phyloP scores from a whole-genome alignment of 768 basidiomycete species.

The Suillus brevipes region DNA sequence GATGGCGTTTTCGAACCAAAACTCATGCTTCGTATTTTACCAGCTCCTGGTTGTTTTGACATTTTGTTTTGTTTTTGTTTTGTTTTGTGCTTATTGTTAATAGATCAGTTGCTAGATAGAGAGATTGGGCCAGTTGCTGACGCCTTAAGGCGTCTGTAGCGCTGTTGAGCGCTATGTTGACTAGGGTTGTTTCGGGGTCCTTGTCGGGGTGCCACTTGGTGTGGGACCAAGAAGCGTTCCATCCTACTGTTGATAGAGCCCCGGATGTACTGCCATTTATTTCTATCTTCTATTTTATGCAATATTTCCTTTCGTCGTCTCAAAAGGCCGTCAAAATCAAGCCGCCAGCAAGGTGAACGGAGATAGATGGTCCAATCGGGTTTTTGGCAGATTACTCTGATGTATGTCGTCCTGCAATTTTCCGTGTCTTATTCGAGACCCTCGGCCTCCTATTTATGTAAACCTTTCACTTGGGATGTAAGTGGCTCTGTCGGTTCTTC shows the following conservation, averaged over 20 bases:
- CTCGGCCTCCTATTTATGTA: neutral
- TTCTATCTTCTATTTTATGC: neutral
- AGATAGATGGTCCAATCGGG: neutral
- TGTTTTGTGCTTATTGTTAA: fast-evolving
- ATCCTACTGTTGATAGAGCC: neutral
- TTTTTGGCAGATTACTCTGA: neutral
- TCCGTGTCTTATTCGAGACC: neutral
- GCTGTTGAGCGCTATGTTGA: neutral
- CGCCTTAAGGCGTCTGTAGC: too few species aligned
- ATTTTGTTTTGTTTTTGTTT: too few species aligned
- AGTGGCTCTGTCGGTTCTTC: neutral
- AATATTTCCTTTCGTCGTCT: neutral
- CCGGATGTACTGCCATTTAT: neutral
- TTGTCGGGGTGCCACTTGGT: neutral
- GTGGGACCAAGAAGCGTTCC: neutral
- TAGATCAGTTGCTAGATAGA: too few species aligned
- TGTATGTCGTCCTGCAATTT: neutral
- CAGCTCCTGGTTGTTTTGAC: too few species aligned
- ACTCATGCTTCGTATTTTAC: neutral
- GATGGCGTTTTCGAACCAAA: neutral
- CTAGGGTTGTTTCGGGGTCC: neutral
- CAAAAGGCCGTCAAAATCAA: neutral
- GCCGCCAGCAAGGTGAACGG: neutral
- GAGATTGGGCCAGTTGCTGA: too few species aligned
- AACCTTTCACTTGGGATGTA: neutral